phyloP scores from a whole-genome alignment of 169 alveolate species.

The Theileria luwenshuni region DNA sequence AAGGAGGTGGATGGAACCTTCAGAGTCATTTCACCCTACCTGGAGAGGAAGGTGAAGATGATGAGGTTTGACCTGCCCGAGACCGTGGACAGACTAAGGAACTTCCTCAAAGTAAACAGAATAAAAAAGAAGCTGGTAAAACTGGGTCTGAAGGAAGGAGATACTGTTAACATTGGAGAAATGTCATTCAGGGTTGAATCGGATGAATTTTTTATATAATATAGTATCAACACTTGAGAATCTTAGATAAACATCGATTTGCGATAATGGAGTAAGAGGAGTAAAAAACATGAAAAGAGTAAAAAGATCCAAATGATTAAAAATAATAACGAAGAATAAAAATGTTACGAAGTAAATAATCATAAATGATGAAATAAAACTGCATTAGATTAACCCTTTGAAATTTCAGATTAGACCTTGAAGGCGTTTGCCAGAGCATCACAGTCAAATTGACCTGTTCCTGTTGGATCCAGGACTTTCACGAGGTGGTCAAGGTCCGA shows the following conservation, averaged over 20 bases:
- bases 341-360: too few relatives aligned
- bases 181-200: constrained; percentile 27
- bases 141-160: constrained; percentile 57
- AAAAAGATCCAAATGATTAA: too few relatives aligned
- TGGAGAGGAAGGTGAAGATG: constrained; percentile 76
- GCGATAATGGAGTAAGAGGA: too few relatives aligned
- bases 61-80: constrained; percentile 69
- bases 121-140: constrained; percentile 37
- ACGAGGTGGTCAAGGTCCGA: constrained; percentile 33
- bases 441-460: constrained; percentile 29
- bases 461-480: constrained; percentile 48
- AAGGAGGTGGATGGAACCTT: constrained; percentile 62
- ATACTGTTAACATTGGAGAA: constrained; percentile 35
- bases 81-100: constrained; percentile 43
- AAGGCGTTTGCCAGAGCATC: constrained; percentile 36
- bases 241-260: background rate
- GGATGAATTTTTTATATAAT: constrained; percentile 1
- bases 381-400: background rate
- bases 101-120: constrained; percentile 35
- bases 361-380: background rate
- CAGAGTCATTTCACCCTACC: constrained; percentile 61
- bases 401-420: constrained; percentile 13
- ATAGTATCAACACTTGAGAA: background rate
- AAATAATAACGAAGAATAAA: too few relatives aligned
- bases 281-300: too few relatives aligned